Evolutionary conservation across 2,329 filamentous ascomycete genomes (phyloP), one percentile per base, ranked within the genome.

Genomic region (Coccinonectria pachysandricola): DNA sequence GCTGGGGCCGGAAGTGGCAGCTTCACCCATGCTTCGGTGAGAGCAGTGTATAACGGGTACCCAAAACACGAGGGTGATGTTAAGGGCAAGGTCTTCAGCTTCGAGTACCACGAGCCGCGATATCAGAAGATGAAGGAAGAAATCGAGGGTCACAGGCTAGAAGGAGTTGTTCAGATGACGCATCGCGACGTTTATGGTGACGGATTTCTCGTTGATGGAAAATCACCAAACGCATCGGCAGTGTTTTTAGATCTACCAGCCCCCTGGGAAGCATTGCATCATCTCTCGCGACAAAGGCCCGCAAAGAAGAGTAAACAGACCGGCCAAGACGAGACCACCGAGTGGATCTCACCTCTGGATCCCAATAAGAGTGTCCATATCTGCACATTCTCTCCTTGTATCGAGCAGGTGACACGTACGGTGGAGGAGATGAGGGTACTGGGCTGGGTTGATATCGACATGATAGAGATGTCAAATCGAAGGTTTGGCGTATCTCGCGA

Each of bases 351-450:
- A 1, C 66, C 72, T 1, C 65, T 96, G 8, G 78, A 91, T 40
- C 75, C 83, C 0, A 65, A 68, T n/a, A 68, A 71, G 21, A 69
- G 79, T 5, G 73, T 79, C 2, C 70, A 91, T 48, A 70, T 98
- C 28, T 98, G 91, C 61, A 92, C 86, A 1, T 98, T 98, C 59
- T 92, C 82, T 2, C 91, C 91, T 0, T 98, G 91, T 55, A 92
- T 98, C 39, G 91, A 98, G 57, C 91, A 98, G 60, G 88, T 92
- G 12, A 85, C 81, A 27, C 74, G 77, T 30, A 96, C 91, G 0
- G 77, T 94, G 28, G 79, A 82, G 8, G 72, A 74, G 8, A 68
- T 98, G 54, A 78, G 88, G 28, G 71, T 75, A 19, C 62, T 86
- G 6, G 85, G 84, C 27, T 98, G 91, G 91, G 70, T 86, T 7